phyloP scores from a whole-genome alignment of 208 protist genomes.

The Crithidia bombi region DNA sequence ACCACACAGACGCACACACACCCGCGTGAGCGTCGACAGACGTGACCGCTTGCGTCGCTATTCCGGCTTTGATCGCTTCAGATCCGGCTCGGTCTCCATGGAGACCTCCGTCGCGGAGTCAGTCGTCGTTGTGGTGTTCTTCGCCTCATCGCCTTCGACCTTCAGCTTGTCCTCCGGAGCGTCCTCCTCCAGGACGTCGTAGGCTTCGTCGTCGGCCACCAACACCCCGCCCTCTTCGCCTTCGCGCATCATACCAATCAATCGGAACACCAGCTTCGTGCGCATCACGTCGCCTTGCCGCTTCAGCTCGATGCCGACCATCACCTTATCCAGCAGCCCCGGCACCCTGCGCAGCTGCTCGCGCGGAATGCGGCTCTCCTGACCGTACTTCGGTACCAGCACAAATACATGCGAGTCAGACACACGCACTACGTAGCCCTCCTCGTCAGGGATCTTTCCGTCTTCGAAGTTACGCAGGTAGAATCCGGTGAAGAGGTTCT shows the following conservation, averaged over 20 bases:
- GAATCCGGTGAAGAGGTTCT: constrained; percentile 93
- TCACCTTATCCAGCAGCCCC: constrained; percentile 78
- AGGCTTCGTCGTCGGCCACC: constrained; percentile 45
- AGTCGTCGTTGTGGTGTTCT: not conserved
- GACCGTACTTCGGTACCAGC: constrained; percentile 89
- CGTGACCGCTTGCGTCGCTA: too few species aligned
- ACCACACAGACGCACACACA: not conserved
- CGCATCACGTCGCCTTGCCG: constrained; percentile 77
- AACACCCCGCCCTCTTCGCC: constrained; percentile 48
- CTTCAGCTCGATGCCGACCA: constrained; percentile 76
- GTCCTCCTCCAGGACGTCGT: constrained; percentile 36
- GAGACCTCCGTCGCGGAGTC: not conserved
- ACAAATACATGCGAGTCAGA: constrained; percentile 89
- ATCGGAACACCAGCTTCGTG: constrained; percentile 70
- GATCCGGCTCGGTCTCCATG: constrained; percentile 2
- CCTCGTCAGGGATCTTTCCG: constrained; percentile 76
- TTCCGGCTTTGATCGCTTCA: constrained; percentile 25
- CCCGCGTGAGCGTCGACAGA: too few species aligned
- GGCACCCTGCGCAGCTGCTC: constrained; percentile 72
- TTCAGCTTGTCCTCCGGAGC: constrained; percentile 21
- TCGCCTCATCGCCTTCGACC: constrained; percentile 14
- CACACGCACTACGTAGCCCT: constrained; percentile 83
- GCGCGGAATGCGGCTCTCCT: constrained; percentile 83
- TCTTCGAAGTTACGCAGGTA: constrained; percentile 84
- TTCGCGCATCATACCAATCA: constrained; percentile 72